Evolutionary conservation across 2,329 filamentous ascomycete species (phyloP).

Genomic region (Sclerotiophoma versabilis): DNA sequence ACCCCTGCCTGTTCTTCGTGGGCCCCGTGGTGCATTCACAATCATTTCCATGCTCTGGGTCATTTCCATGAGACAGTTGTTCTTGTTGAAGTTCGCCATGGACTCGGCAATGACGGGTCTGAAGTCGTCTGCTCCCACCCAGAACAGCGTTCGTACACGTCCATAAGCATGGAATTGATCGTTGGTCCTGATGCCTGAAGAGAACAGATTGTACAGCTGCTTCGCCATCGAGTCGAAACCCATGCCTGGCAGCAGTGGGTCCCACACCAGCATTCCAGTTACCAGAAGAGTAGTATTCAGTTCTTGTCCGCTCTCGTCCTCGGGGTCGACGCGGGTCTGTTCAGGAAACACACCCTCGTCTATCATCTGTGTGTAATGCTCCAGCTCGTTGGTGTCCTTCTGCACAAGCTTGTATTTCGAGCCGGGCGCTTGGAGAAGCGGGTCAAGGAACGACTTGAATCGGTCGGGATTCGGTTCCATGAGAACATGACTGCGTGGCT

Average conservation of each 20-base stretch:
- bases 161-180: constrained; percentile 77
- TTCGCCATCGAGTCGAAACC: constrained; percentile 64
- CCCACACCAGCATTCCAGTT: constrained; percentile 47
- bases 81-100: constrained; percentile 62
- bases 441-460: constrained; percentile 67
- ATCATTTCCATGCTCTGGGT: constrained; percentile 61
- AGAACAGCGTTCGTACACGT: constrained; percentile 78
- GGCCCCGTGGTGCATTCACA: constrained; percentile 22
- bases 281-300: constrained; percentile 76
- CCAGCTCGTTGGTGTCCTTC: constrained; percentile 30
- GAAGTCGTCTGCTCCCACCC: constrained; percentile 70
- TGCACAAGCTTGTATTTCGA: constrained; percentile 58
- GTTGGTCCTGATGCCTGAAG: constrained; percentile 64
- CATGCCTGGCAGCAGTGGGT: constrained; percentile 54
- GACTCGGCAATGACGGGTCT: constrained; percentile 64
- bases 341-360: constrained; percentile 60
- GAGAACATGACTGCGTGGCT: constrained; percentile 83
- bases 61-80: constrained; percentile 67
- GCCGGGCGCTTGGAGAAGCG: constrained; percentile 48
- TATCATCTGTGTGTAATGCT: constrained; percentile 61
- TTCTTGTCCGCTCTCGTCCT: constrained; percentile 53
- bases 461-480: constrained; percentile 72
- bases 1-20: constrained; percentile 22
- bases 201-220: constrained; percentile 68
- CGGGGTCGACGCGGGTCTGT: constrained; percentile 56